Evolutionary conservation across 352 stramenopile genomes (phyloP).

Genomic region (Globisporangium radiosum): DNA sequence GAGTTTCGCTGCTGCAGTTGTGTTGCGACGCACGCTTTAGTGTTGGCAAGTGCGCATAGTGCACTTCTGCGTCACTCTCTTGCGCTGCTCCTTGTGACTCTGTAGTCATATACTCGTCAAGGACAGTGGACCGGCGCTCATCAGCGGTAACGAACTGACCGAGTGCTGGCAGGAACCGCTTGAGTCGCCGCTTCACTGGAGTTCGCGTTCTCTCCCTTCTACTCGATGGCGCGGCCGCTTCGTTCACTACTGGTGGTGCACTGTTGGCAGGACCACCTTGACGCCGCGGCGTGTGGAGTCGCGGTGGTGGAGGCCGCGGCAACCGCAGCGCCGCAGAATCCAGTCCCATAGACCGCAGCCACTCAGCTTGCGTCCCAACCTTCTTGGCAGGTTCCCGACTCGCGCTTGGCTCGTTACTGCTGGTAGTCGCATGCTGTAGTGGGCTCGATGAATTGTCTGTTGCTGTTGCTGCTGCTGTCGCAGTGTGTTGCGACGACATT

Average conservation of each 20-base stretch:
- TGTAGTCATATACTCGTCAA: not conserved
- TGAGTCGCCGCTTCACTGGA: not conserved
- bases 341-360: slow-evolving; percentile 10
- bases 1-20: not conserved
- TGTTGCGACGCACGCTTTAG: not conserved
- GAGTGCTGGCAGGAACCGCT: slow-evolving; percentile 5
- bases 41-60: not conserved
- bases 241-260: not conserved
- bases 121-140: not conserved
- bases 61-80: not conserved
- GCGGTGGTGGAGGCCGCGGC: slow-evolving; percentile 6
- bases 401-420: not conserved
- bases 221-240: not conserved
- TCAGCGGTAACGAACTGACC: not conserved
- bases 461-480: not conserved
- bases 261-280: not conserved
- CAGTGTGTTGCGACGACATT: not conserved
- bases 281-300: slow-evolving; percentile 5
- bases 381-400: not conserved
- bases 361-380: slow-evolving; percentile 9
- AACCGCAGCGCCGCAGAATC: slow-evolving; percentile 1
- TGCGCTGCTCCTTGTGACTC: not conserved
- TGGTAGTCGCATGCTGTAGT: not conserved
- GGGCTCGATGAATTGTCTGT: not conserved
- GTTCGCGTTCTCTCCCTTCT: not conserved